Base-by-base conservation (phyloP, 2,329 filamentous ascomycete genomes). In the Arthrobotrys megalospora region DNA sequence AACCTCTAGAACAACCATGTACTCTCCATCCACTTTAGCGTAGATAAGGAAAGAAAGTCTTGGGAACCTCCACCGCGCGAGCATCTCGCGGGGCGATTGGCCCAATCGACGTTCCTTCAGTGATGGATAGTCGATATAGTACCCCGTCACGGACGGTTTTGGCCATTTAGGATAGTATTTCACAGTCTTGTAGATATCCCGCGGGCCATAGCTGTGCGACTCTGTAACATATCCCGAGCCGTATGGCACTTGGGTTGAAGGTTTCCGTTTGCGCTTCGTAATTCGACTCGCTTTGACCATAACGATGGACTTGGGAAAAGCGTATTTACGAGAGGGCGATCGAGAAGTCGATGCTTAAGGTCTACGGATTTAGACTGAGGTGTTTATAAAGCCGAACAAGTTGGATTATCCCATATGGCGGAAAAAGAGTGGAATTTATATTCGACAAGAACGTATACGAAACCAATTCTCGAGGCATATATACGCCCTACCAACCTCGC, bases 161-260 rank as follows among this genome's bases (percentile, higher is more conserved):
- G 55, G 36, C 5, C 6, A 11, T 16, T 6, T 12, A 2, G 11
- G 10, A 4, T 6, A 6, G 55, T 60, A 60, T 8, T 14, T 43
- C 3, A 60, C 36, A 2, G 16, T 41, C 12, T 24, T 60, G 19
- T 24, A 60, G 6, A 60, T 60, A 43, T 60, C 55, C 6, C 16
- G 34, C 12, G 19, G 36, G 3, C 55, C 55, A 6, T 41, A 60
- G 3, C 10, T 3, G 36, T 43, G 36, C 36, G 36, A 60, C 41
- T 60, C 55, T 36, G 36, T 28, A 24, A 60, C 14, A 11, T 60
- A 60, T 1, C 55, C 55, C 7, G 55, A 24, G 3, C 55, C 55
- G 28, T 41, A 28, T 0, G 55, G 55, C 5, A 28, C 41, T 43
- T 28, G 55, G 34, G 19, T 16, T 41, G 12, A 6, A 3, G 55